Evolutionary conservation across 2,329 filamentous ascomycete genomes (phyloP), one percentile per base, ranked within the genome.

Genomic region (Exophiala lecanii-corni): DNA sequence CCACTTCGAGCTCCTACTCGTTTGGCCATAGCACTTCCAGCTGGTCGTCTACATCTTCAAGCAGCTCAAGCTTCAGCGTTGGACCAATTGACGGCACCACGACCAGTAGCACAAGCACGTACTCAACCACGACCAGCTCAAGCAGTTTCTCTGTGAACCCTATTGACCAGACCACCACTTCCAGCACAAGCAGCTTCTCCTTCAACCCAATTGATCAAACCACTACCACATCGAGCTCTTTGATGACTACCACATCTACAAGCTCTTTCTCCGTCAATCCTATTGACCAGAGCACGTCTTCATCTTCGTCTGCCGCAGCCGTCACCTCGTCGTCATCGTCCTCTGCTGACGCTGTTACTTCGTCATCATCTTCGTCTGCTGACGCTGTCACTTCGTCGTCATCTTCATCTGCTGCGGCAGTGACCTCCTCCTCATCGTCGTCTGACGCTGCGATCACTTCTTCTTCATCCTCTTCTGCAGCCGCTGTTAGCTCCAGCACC

Each of bases 301-400:
- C n/a, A 7, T 26, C 36, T 23, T 38, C 53, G 26, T 67, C 65
- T 9, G 9, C 12, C 7, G 33, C 13, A 5, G 33, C 9, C 19
- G 33, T 35, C 9, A 15, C 15, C 7, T 9, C 33, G 13, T 17
- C 13, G 15, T 15, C 33, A 17, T 15, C 39, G 6, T 19, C 39
- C 28, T 67, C 65, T 4, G 9, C 18, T 19, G 33, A 15, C 6
- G 33, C 9, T 35, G 33, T 35, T 5, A 15, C 23, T 12, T 26
- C 23, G n/a, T 17, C 21, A 13, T 25, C n/a, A 5, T 26, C 36
- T 26, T 38, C 53, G 25, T 67, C 65, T 4, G 9, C 18, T 19
- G 33, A 15, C 6, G 33, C 9, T 35, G 33, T 35, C 9, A 15
- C 23, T 12, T 26, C 23, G n/a, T 17, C 21, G 13, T 25, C n/a